Evolutionary conservation across 2,329 filamentous ascomycete genomes (phyloP).

Genomic region (Paraphaeosphaeria sporulosa): DNA sequence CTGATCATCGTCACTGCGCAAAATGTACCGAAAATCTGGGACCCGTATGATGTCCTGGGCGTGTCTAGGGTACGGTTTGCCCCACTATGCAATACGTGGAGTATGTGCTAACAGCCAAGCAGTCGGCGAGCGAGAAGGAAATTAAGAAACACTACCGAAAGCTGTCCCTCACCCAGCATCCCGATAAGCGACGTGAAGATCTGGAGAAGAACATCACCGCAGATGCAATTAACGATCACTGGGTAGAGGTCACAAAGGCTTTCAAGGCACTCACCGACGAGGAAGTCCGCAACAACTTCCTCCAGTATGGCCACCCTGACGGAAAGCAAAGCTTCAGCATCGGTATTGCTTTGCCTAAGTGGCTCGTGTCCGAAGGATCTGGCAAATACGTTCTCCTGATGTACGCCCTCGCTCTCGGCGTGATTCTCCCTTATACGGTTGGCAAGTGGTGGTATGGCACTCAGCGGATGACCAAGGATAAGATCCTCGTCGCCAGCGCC

Average conservation of each 20-base stretch:
- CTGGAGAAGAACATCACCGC: constrained; percentile 86
- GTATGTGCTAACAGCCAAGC: constrained; percentile 28
- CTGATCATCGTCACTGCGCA: constrained; percentile 82
- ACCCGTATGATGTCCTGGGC: constrained; percentile 93
- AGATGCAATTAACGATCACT: constrained; percentile 83
- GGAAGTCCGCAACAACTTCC: constrained; percentile 94
- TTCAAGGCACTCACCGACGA: constrained; percentile 98
- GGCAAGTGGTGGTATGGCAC: constrained; percentile 99
- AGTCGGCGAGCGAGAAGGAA: constrained; percentile 84
- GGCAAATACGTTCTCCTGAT: constrained; percentile 94
- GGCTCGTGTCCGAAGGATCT: constrained; percentile 91
- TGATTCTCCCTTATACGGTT: constrained; percentile 89
- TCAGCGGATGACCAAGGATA: constrained; percentile 90
- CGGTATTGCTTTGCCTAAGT: constrained; percentile 91
- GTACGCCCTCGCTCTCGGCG: constrained; percentile 86
- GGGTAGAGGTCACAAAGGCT: constrained; percentile 95
- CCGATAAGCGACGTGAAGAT: constrained; percentile 89
- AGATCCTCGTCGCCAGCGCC: constrained; percentile 89
- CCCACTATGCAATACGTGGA: constrained; percentile 7
- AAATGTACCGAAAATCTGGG: constrained; percentile 81
- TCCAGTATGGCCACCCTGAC: constrained; percentile 94
- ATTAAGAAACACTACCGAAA: constrained; percentile 93
- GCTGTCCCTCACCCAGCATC: constrained; percentile 86
- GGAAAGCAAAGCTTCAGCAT: constrained; percentile 99
- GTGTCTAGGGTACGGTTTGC: constrained; percentile 72